Base-by-base conservation (phyloP, 2,329 filamentous ascomycete genomes). In the Escovopsis sp. region DNA sequence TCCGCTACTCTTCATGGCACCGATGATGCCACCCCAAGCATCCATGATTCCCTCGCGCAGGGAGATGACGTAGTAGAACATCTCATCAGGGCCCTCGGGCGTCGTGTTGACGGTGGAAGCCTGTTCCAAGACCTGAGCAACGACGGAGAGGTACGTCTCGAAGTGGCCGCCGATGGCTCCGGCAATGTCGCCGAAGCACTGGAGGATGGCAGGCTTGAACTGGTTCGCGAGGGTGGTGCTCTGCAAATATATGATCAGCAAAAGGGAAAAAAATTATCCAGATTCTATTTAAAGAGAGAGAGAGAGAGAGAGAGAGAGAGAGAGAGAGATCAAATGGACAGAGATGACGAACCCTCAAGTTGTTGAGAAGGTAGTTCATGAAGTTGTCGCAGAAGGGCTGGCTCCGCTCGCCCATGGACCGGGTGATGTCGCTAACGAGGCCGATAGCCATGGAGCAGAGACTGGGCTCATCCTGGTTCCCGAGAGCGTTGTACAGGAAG, bases 21-120 rank as follows among this genome's bases (percentile, higher is more conserved):
- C 80, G 58, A 98, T 87, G 51, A 94, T 91, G 51, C 91, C 91
- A 55, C 88, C 87, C 88, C 93, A 98, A 32, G 91, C 91, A 70
- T 98, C 91, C 82, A 96, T 94, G 52, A 98, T 96, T 53, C 89
- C 91, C 60, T 98, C 93, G 42, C 91, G 82, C 39, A 98, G 74
- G 18, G 88, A 94, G 49, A 94, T 77, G 53, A 98, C 82, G 59
- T 98, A 98, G 64, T 96, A 89, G 45, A 88, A 81, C 83, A 96
- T 94, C 65, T 98, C 91, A 54, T 88, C 91, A 40, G 83, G 84
- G 45, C 83, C 80, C 51, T 95, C 87, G 26, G 79, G 73, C 44
- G 77, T 77, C 36, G 85, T 77, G 30, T 80, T 84, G 44, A 98
- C 86, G 37, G 74, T 79, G 15, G 87, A 83, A 43, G 91, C 91